Conservation (phyloP, 306 rosid genomes). For the Medicago arabica region DNA sequence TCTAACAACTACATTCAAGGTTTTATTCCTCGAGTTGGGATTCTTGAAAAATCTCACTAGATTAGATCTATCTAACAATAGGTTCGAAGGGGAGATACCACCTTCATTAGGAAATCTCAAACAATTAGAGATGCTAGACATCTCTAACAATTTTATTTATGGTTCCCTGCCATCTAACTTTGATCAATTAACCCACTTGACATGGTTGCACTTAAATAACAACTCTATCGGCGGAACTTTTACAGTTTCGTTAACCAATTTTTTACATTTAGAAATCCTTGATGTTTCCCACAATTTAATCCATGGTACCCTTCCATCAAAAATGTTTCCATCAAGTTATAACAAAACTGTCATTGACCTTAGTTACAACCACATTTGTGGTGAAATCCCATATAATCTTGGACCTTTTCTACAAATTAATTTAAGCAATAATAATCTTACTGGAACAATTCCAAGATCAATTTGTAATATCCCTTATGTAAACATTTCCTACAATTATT, state of each 20-base stretch:
- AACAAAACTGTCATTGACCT: background rate
- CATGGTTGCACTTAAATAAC: too few relatives aligned
- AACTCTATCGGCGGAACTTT: background rate
- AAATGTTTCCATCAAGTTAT: too few relatives aligned
- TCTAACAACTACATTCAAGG: background rate
- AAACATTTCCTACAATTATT: background rate
- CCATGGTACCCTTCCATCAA: background rate
- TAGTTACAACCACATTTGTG: background rate
- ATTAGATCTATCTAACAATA: too few relatives aligned
- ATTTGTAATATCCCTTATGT: background rate
- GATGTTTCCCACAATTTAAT: background rate
- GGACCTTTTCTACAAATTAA: too few relatives aligned
- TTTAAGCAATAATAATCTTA: too few relatives aligned
- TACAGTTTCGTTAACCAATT: too few relatives aligned
- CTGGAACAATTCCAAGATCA: background rate
- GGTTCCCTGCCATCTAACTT: too few relatives aligned
- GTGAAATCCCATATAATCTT: background rate
- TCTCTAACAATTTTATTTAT: background rate
- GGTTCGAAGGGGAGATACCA: too few relatives aligned
- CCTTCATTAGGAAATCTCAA: background rate
- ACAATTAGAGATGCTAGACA: background rate
- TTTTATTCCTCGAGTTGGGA: too few relatives aligned
- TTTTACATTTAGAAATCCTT: background rate
- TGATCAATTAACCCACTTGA: too few relatives aligned
- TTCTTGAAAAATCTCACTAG: too few relatives aligned